These are phyloP conservation scores for Coemansia sp. DNA, from an alignment of 192 early-diverging fungal species.

Conservation along the genomic window DNA sequence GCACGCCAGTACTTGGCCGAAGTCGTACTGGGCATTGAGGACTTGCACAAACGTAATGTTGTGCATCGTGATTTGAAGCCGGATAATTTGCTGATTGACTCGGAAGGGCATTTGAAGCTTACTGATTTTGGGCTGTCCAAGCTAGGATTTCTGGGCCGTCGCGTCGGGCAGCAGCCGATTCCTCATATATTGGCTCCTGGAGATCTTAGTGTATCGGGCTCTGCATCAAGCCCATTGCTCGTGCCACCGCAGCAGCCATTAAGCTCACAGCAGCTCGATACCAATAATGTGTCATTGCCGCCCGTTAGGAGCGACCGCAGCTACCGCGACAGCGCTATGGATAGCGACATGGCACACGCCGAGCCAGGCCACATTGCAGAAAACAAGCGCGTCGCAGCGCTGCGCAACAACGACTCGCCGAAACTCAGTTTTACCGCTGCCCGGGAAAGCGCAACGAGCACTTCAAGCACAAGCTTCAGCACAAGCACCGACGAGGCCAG, in stretches of 20 bases:
- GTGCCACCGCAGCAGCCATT: neutral
- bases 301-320: neutral
- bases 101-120: conserved; percentile 85
- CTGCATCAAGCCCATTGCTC: neutral
- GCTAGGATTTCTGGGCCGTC: conserved; percentile 47
- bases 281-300: neutral
- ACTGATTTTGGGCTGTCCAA: conserved; percentile 86
- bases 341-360: neutral
- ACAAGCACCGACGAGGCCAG: conserved; percentile 12
- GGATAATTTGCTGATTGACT: conserved; percentile 84
- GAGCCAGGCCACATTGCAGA: neutral
- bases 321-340: neutral
- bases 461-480: conserved; percentile 21
- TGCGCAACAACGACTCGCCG: conserved; percentile 16
- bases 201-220: neutral
- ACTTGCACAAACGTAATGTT: conserved; percentile 82
- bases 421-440: neutral
- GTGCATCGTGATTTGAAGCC: conserved; percentile 80
- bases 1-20: conserved; percentile 86
- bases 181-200: neutral
- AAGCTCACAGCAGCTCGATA: neutral
- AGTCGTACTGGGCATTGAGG: conserved; percentile 81
- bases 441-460: conserved; percentile 3
- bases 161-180: conserved; percentile 38
- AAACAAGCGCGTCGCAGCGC: conserved; percentile 57